These are phyloP conservation scores for Penicillium sp. DNA, from an alignment of 2,329 filamentous ascomycete genomes.

Conservation along the genomic window DNA sequence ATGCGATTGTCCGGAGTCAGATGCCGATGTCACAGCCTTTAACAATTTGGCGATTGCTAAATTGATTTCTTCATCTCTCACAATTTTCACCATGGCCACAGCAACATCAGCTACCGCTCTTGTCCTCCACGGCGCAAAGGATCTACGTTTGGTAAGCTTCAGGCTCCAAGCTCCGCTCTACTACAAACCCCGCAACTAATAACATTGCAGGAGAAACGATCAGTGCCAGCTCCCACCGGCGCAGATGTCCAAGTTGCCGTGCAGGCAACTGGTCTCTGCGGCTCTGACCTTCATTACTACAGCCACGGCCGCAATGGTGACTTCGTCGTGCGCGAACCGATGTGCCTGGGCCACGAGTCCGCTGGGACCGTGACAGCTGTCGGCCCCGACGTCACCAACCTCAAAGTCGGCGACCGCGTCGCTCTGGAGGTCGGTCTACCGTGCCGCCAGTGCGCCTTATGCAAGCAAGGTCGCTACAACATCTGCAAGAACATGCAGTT, in stretches of 20 bases:
- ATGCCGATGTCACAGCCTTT: conserved; percentile 4
- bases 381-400: conserved; percentile 60
- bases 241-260: conserved; percentile 64
- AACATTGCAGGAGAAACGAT: conserved; percentile 53
- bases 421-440: conserved; percentile 90
- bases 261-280: conserved; percentile 67
- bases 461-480: conserved; percentile 58
- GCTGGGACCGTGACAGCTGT: conserved; percentile 73
- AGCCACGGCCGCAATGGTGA: conserved; percentile 80
- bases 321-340: conserved; percentile 76
- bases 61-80: not conserved
- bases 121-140: conserved; percentile 62
- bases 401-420: conserved; percentile 75
- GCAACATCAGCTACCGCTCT: conserved; percentile 37
- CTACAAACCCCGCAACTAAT: conserved; percentile 7
- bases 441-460: conserved; percentile 63
- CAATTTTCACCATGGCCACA: conserved; percentile 21
- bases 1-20: conserved; percentile 2
- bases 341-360: conserved; percentile 77
- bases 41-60: not conserved
- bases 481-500: conserved; percentile 61
- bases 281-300: conserved; percentile 80
- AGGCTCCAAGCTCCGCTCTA: not conserved
- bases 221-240: conserved; percentile 46
- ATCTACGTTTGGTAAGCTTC: conserved; percentile 55